These are phyloP conservation scores for Calocybe gangraenosa DNA, from an alignment of 768 basidiomycete species.

Conservation along the genomic window DNA sequence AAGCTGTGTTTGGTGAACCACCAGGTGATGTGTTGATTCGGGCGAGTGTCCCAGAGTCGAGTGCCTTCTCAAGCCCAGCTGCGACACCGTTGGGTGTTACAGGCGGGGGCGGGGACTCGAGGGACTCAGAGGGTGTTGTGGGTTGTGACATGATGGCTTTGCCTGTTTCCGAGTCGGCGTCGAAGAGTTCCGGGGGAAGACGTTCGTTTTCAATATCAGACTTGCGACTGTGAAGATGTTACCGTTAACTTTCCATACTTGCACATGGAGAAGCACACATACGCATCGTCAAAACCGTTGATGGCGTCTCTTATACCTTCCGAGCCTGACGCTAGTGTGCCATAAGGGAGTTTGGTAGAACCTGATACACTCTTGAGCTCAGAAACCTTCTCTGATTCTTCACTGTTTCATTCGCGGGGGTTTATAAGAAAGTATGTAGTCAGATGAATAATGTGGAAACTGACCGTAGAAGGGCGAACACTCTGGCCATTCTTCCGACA, in stretches of 20 bases:
- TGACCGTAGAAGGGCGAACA: slow-evolving; percentile 92
- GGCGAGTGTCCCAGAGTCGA: slow-evolving; percentile 26
- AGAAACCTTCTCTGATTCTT: slow-evolving; percentile 96
- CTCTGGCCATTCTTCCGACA: slow-evolving; percentile 92
- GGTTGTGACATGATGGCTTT: slow-evolving; percentile 60
- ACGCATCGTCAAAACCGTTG: slow-evolving; percentile 94
- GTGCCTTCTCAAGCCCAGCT: slow-evolving; percentile 38
- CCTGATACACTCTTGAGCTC: slow-evolving; percentile 92
- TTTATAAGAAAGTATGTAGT: background rate
- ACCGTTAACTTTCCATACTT: background rate
- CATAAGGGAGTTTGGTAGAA: slow-evolving; percentile 73
- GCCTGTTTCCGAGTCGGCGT: slow-evolving; percentile 70
- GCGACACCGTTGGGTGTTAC: slow-evolving; percentile 43
- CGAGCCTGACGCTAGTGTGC: slow-evolving; percentile 78
- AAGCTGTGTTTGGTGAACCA: slow-evolving; percentile 20
- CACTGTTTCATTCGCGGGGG: slow-evolving; percentile 40
- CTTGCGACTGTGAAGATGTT: slow-evolving; percentile 64
- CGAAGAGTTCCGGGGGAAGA: slow-evolving; percentile 92
- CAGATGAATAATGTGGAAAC: slow-evolving; percentile 20
- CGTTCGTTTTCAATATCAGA: slow-evolving; percentile 99
- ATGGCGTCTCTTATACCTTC: slow-evolving; percentile 97
- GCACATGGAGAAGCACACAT: slow-evolving; percentile 31
- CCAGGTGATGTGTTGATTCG: slow-evolving; percentile 27
- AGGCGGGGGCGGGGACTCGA: slow-evolving; percentile 33
- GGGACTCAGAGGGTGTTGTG: slow-evolving; percentile 48